These are phyloP conservation scores for Santalum album DNA, from an alignment of 164 flowering plant genomes.

Conservation along the genomic window DNA sequence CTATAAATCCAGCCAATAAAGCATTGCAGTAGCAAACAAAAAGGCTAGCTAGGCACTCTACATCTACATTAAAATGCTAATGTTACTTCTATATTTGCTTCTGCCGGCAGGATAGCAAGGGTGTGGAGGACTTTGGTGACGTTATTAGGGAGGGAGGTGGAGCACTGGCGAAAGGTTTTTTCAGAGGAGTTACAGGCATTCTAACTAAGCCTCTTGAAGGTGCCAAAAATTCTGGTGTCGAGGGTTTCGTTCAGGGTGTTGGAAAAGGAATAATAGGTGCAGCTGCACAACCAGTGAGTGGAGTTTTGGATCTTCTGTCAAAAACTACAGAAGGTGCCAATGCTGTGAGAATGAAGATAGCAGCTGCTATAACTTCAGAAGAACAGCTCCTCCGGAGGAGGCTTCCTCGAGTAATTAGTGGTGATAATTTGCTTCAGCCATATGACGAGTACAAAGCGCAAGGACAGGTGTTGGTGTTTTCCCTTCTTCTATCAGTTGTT, in stretches of 20 bases:
- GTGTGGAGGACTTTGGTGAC: slow-evolving; percentile 87
- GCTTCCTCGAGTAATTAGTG: slow-evolving; percentile 86
- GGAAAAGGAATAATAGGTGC: slow-evolving; percentile 98
- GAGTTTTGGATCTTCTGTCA: slow-evolving; percentile 91
- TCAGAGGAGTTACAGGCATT: slow-evolving; percentile 95
- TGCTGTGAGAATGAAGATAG: slow-evolving; percentile 96
- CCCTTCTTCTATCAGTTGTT: background rate
- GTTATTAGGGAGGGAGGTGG: slow-evolving; percentile 98
- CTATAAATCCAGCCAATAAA: no score
- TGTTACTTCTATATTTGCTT: slow-evolving; percentile 1
- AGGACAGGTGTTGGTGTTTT: slow-evolving; percentile 66
- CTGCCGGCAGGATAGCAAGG: slow-evolving; percentile 63
- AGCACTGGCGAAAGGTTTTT: slow-evolving; percentile 88
- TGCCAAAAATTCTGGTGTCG: slow-evolving; percentile 96
- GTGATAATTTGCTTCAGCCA: slow-evolving; percentile 87
- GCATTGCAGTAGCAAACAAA: no score
- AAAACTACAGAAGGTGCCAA: slow-evolving; percentile 99
- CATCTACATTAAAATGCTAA: background rate
- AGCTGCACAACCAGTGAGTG: slow-evolving; percentile 98
- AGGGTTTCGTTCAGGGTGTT: slow-evolving; percentile 98
- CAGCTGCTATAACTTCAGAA: slow-evolving; percentile 92
- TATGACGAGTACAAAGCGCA: slow-evolving; percentile 88
- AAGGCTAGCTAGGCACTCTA: background rate
- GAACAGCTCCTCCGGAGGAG: slow-evolving; percentile 91
- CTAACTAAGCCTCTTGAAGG: slow-evolving; percentile 99